Conservation (phyloP, 139 green algal genomes). For the Coelastrella sp. region DNA sequence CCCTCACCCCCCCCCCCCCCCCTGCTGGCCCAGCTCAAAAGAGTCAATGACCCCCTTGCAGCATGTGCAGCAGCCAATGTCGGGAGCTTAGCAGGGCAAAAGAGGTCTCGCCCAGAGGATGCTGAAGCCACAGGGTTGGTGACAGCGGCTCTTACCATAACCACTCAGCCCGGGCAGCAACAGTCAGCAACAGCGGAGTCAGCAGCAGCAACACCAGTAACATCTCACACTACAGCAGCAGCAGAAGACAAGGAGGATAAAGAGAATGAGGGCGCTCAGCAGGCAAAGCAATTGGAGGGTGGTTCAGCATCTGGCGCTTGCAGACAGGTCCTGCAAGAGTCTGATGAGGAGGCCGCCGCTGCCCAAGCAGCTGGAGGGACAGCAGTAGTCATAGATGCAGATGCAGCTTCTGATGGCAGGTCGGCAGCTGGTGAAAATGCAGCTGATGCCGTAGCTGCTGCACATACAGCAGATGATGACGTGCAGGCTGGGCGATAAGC, state of each 20-base stretch:
- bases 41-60: constrained; percentile 13
- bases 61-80: not conserved
- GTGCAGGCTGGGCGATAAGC: not conserved
- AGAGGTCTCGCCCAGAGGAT: not conserved
- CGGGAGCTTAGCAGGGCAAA: not conserved
- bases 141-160: not conserved
- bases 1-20: not conserved
- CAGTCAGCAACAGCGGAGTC: not conserved
- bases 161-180: not conserved
- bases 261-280: not conserved
- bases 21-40: not conserved
- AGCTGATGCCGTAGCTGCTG: not conserved
- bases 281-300: constrained; percentile 38
- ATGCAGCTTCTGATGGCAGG: not conserved
- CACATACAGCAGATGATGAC: not conserved
- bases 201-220: not conserved
- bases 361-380: not conserved
- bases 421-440: not conserved
- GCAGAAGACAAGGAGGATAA: not conserved
- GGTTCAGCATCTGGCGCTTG: constrained; percentile 47
- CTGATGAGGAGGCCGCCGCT: not conserved
- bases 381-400: not conserved
- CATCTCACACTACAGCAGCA: not conserved
- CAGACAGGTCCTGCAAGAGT: not conserved
- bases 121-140: not conserved